Percentiles rank a stretch among this genome's conserved stretches.
phyloP scores from a whole-genome alignment of 2,329 filamentous ascomycete genomes.

The Aaosphaeria pasadenensis region DNA sequence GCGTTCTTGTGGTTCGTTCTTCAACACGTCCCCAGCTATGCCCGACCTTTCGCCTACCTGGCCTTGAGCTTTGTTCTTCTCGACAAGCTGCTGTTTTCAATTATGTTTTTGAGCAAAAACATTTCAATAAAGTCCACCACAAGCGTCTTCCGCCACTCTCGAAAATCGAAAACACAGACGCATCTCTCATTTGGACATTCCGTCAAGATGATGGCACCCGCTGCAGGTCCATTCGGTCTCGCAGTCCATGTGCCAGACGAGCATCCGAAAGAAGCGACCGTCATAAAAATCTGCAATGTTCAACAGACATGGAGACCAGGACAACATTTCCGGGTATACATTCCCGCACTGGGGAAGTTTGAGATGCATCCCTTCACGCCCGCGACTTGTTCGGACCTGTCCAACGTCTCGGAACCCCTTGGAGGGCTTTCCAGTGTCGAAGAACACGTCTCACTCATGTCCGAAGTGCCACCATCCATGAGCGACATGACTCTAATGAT shows the following conservation, averaged over 20 bases:
- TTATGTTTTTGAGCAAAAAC: slow-evolving; percentile 16
- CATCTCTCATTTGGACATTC: slow-evolving; percentile 16
- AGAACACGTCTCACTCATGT: slow-evolving; percentile 9
- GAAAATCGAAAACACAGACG: slow-evolving; percentile 3
- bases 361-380: slow-evolving; percentile 30
- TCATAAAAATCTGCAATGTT: slow-evolving; percentile 19
- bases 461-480: neutral
- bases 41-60: slow-evolving; percentile 16
- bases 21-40: slow-evolving; percentile 23
- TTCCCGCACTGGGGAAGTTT: slow-evolving; percentile 20
- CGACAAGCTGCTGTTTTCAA: slow-evolving; percentile 10
- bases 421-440: slow-evolving; percentile 8
- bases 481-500: slow-evolving; percentile 25
- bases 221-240: neutral
- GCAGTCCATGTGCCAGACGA: neutral
- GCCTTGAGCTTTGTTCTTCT: slow-evolving; percentile 12
- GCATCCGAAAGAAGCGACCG: slow-evolving; percentile 11
- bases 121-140: slow-evolving; percentile 10
- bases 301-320: slow-evolving; percentile 25
- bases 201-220: slow-evolving; percentile 19
- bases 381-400: slow-evolving; percentile 17
- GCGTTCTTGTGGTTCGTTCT: slow-evolving; percentile 16
- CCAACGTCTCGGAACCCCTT: neutral
- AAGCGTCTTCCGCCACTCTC: slow-evolving; percentile 6
- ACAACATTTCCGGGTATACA: slow-evolving; percentile 25